A percentile compares a stretch with the other conserved stretches of the same genome.
Evolutionary conservation across 1,284 basidiomycete genomes (phyloP).

Genomic region (Cryptococcus deneoformans): DNA sequence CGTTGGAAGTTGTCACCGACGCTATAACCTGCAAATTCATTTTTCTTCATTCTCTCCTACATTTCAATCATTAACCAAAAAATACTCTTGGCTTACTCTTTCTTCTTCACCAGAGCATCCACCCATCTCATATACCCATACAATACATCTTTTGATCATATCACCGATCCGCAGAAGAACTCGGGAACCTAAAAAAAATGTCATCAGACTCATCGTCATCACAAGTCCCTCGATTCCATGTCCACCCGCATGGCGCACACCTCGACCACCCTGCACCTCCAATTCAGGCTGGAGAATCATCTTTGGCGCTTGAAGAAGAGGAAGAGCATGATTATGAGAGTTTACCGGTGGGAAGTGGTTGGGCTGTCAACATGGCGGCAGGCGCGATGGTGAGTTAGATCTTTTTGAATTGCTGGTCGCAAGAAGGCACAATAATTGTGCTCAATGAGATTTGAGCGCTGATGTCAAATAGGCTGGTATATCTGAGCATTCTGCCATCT

Average conservation of each 20-base stretch:
- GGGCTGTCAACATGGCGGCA: slow-evolving; percentile 88
- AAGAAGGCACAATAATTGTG: background rate
- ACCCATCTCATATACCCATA: no score
- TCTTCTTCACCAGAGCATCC: no score
- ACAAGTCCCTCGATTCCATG: slow-evolving; percentile 16
- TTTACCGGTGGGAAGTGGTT: slow-evolving; percentile 47
- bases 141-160: no score
- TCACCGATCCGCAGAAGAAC: no score
- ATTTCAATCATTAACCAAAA: no score
- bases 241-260: slow-evolving; percentile 27
- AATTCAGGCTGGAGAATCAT: slow-evolving; percentile 17
- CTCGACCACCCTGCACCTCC: slow-evolving; percentile 19
- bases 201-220: slow-evolving; percentile 4
- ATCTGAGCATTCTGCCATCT: slow-evolving; percentile 99
- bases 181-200: no score
- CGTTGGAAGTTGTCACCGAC: no score
- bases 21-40: no score
- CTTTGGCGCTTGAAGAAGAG: slow-evolving; percentile 22
- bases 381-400: slow-evolving; percentile 74
- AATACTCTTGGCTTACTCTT: no score
- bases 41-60: no score
- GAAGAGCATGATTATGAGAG: slow-evolving; percentile 51
- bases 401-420: background rate
- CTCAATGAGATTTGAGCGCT: background rate
- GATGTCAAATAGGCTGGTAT: slow-evolving; percentile 77